Base-by-base conservation (phyloP, 768 basidiomycete species). In the Boletus coccyginus region DNA sequence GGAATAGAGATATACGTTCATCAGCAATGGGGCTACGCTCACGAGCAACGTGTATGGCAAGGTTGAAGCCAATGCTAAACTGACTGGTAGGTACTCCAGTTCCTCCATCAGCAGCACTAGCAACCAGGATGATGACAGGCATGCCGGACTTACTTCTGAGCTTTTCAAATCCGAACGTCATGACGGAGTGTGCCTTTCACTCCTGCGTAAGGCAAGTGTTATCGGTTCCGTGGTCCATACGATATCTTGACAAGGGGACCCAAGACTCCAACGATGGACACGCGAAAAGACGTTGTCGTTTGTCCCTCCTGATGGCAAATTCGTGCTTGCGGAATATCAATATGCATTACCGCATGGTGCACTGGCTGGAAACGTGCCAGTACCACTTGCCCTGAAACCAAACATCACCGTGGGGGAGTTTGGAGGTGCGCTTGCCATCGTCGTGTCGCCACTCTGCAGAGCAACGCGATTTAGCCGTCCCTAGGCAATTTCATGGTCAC, bases 261-360 rank as follows among this genome's bases (percentile, higher is more conserved):
- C 29, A 61, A 95, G 94, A 38, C 75, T 95, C 27, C 86, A 83
- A 64, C 85, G 86, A 53, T 97, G 92, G 89, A 75, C 79, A 24
- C 83, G 85, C 39, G 86, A 91, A 65, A 87, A 83, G 63, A 72
- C 79, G 1, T 74, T 98, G 41, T 96, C 95, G 2, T 98, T 98
- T 68, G 83, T 98, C 21, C 95, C 95, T 7, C 95, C 95, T 6
- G 95, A 98, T 63, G 94, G 95, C 4, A 82, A 82, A 50, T 98
- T 97, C 73, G 81, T 81, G 9, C 77, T 97, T 19, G 82, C 88
- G 66, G 90, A 94, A 61, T 98, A 97, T 66, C 88, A 88, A 29
- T 88, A 85, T 67, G 70, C 76, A 11, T 75, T 80, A 42, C 73
- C 70, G n/a, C 60, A 66, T 19, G 52, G 55, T 46, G 57, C 61